Evolutionary conservation across 495 filamentous ascomycete species (phyloP), one percentile per base, ranked within the genome.

Genomic region (Lasiosphaeris hirsuta): DNA sequence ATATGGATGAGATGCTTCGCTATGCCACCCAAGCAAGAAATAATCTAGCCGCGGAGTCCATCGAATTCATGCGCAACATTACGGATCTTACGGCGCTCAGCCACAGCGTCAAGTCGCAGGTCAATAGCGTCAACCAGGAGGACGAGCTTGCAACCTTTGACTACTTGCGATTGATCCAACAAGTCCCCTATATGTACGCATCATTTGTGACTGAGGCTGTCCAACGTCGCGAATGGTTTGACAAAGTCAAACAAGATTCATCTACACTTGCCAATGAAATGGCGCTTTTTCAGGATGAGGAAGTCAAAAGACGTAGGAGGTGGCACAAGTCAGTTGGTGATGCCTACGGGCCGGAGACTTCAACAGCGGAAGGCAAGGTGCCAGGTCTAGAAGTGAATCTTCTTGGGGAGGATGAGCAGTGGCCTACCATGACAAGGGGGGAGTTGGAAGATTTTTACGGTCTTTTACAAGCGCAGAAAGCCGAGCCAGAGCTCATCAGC

Each of bases 211-310:
- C 92, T 13, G 94, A 99, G 67, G 86, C 90, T 19, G 81, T 96
- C 44, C 83, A 87, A 53, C 86, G 94, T 10, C 86, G 83, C 38
- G 92, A 97, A 74, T 99, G 94, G 90, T 83, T 81, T 8, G 88
- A 92, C 18, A 97, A 96, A 70, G 85, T 97, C 66, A 88, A 85
- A 61, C 79, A 81, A 6, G 93, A 97, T 60, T 92, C 92, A 2
- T 81, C 88, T 13, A 88, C 86, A 2, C 72, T 97, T 34, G 89
- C 90, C 7, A 92, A 97, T 67, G 94, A 97, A 61, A 89, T 97
- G 79, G 90, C 90, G 13, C 73, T 88, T 18, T 88, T 93, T 60
- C 87, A 89, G 65, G 93, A 97, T 53, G 93, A 97, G 68, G 95
- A 99, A 66, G 79, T 88, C 64, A 88, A 90, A 60, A 83, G 94